These are phyloP conservation scores for Saururus chinensis DNA, from an alignment of 164 flowering plant genomes.

Conservation along the genomic window DNA sequence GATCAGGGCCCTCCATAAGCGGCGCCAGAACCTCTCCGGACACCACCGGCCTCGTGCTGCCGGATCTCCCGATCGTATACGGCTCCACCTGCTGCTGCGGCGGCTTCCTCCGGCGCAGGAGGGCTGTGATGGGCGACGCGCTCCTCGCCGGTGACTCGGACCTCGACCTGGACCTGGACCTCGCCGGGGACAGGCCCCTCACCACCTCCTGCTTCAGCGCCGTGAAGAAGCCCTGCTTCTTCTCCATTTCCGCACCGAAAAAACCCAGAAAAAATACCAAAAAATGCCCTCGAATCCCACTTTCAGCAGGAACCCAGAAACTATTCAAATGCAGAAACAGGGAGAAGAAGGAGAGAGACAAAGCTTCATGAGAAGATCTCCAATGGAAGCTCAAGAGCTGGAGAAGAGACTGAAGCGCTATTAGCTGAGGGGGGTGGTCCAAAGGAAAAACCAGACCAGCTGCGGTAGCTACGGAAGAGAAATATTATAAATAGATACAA, in stretches of 20 bases:
- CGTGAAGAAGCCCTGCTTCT: conserved; percentile 71
- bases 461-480: too few relatives aligned
- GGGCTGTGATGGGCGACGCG: conserved; percentile 43
- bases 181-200: conserved; percentile 70
- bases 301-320: neutral
- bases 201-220: conserved; percentile 68
- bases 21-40: conserved; percentile 59
- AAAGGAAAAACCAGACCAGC: too few relatives aligned
- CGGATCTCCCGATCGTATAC: conserved; percentile 51
- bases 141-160: conserved; percentile 17
- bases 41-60: conserved; percentile 48
- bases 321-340: neutral
- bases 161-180: conserved; percentile 33
- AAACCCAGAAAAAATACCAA: neutral
- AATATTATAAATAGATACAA: too few relatives aligned
- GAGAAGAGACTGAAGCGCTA: neutral
- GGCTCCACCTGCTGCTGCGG: conserved; percentile 35
- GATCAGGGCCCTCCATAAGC: conserved; percentile 85
- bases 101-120: conserved; percentile 39
- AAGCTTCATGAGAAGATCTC: neutral
- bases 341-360: neutral
- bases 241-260: conserved; percentile 44
- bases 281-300: too few relatives aligned
- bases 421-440: neutral
- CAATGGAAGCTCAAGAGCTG: neutral